These are phyloP conservation scores for Botrytis squamosa DNA, from an alignment of 2,329 filamentous ascomycete species.

Conservation along the genomic window DNA sequence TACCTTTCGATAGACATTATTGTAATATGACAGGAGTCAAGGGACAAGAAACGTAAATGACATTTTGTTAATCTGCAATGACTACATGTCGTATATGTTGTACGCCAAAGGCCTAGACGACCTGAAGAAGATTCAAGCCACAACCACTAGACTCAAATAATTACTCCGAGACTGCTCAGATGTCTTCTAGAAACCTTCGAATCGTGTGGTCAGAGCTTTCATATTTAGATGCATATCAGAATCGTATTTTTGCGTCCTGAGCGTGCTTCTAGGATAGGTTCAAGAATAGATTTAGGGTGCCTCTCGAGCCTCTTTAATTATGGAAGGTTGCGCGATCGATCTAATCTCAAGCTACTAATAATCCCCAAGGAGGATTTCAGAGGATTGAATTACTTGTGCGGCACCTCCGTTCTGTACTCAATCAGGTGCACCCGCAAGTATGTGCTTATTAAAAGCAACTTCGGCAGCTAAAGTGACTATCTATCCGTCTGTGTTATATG, in stretches of 20 bases:
- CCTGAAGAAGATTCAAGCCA: neutral
- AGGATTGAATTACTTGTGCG: neutral
- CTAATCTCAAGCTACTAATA: neutral
- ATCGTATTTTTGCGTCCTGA: neutral
- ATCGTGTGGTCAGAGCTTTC: neutral
- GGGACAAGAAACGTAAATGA: neutral
- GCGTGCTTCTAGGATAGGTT: neutral
- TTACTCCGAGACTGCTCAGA: neutral
- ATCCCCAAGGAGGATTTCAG: neutral
- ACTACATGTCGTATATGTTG: neutral
- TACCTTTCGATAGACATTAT: neutral
- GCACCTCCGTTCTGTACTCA: constrained; percentile 5
- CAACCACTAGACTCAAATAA: neutral
- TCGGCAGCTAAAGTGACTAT: neutral
- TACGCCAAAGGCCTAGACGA: neutral
- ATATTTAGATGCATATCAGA: neutral
- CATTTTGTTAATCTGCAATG: neutral
- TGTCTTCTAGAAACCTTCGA: constrained; percentile 11
- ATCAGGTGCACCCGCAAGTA: neutral
- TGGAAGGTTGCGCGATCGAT: neutral
- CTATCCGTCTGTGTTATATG: neutral
- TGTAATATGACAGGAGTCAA: neutral
- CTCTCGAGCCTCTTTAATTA: neutral
- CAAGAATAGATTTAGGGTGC: neutral
- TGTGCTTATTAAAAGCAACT: neutral